Conservation (phyloP, 306 rosid genomes). For the Adenanthera pavonina region DNA sequence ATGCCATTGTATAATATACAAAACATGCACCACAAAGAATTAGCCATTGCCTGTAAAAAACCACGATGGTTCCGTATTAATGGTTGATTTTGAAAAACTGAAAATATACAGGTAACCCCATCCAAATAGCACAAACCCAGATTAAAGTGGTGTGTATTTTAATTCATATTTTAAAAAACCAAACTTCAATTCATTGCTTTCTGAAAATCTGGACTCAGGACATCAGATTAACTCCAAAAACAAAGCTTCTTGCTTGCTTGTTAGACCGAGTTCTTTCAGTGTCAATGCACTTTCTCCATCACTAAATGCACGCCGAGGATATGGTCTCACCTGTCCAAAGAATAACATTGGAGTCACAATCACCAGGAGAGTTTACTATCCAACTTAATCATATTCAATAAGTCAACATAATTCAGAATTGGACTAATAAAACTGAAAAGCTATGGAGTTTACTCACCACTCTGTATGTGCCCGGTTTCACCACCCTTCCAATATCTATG, state of each 20-base stretch:
- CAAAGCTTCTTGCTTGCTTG: slow-evolving; percentile 93
- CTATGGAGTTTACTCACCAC: slow-evolving; percentile 64
- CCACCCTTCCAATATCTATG: slow-evolving; percentile 79
- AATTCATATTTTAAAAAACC: slow-evolving; percentile 41
- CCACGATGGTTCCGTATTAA: neutral
- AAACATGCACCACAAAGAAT: slow-evolving; percentile 22
- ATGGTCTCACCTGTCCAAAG: slow-evolving; percentile 82
- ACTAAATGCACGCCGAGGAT: slow-evolving; percentile 85
- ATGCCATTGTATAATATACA: slow-evolving; percentile 23
- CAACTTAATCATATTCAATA: neutral
- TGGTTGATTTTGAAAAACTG: slow-evolving; percentile 4
- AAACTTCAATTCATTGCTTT: slow-evolving; percentile 42
- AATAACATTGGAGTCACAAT: slow-evolving; percentile 1
- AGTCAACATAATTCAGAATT: neutral
- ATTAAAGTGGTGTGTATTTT: slow-evolving; percentile 36
- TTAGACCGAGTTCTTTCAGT: slow-evolving; percentile 75
- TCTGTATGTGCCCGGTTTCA: slow-evolving; percentile 86
- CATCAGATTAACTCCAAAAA: slow-evolving; percentile 76
- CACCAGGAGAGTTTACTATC: neutral
- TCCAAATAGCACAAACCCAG: slow-evolving; percentile 44
- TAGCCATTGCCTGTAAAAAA: slow-evolving; percentile 1
- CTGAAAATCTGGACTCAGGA: slow-evolving; percentile 45
- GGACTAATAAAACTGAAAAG: slow-evolving; percentile 29
- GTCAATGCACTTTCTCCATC: slow-evolving; percentile 68
- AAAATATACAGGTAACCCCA: slow-evolving; percentile 20